Evolutionary conservation across 164 flowering plant genomes (phyloP), one percentile per base, ranked within the genome.

Genomic region (Nymphaea thermarum): DNA sequence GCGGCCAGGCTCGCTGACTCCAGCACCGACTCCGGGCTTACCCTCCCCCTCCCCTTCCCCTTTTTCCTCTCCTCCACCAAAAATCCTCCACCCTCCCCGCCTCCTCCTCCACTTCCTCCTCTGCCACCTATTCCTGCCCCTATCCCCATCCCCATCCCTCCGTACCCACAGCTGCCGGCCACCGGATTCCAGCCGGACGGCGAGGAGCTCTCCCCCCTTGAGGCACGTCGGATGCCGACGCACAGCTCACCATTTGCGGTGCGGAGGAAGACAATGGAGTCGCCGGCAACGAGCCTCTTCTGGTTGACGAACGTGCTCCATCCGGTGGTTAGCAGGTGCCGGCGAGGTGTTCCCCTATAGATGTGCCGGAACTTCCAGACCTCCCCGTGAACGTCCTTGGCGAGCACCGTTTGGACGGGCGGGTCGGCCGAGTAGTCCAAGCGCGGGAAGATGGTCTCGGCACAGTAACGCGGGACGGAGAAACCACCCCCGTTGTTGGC

Each of bases 401-500:
- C 98, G 41, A 87, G 72, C 43, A 94, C 82, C 12, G 85, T 90
- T 80, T 94, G 99, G 4, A 90, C 93, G 1, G 99, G 99, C 4
- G 97, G 99, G 62, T 94, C 93, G 16, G 87, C 96, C 1, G 89
- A 60, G 77, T 85, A 87, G 72, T 94, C 98, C 80, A 94, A 61
- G 7, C 85, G 73, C 0, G 99, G 99, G 69, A 94, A 94, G 18
- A 94, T 91, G 3, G 99, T 91, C 77, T 94, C 98, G 0, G 99
- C 99, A 68, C 99, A 94, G 70, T 91, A 91, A 44, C 98, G 80
- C 7, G 99, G 99, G 45, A 91, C 99, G 2, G 99, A 94, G 73
- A 94, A 91, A 0, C 98, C 99, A 0, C 99, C 99, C 44, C 99
- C 99, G 67, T 94, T 94, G 73, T 94, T 94, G 3, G 99, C 99